Evolutionary conservation across 306 rosid genomes (phyloP).

Genomic region (Ceratonia siliqua): DNA sequence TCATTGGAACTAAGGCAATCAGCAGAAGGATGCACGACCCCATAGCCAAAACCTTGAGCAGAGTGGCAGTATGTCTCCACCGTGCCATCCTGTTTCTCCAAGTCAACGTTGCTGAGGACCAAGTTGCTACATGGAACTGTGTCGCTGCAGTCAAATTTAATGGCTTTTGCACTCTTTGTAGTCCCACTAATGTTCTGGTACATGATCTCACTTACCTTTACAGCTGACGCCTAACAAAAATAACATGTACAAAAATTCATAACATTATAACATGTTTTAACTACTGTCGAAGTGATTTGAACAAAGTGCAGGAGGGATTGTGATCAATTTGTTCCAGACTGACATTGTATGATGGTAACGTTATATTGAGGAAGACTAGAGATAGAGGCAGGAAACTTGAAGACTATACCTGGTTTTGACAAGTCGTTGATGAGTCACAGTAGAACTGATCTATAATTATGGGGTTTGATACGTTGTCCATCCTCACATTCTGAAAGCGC

Average conservation of each 20-base stretch:
- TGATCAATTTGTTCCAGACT: neutral
- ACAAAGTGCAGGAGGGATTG: neutral
- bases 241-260: neutral
- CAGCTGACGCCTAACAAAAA: slow-evolving; percentile 66
- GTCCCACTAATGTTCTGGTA: slow-evolving; percentile 81
- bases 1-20: slow-evolving; percentile 83
- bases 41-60: slow-evolving; percentile 85
- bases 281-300: neutral
- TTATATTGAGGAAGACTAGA: neutral
- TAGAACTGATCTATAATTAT: slow-evolving; percentile 95
- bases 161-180: slow-evolving; percentile 80
- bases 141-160: slow-evolving; percentile 90
- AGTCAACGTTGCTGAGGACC: slow-evolving; percentile 76
- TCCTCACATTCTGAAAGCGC: slow-evolving; percentile 80
- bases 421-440: slow-evolving; percentile 81
- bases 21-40: slow-evolving; percentile 86
- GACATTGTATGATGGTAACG: neutral
- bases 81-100: slow-evolving; percentile 77
- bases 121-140: slow-evolving; percentile 76
- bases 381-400: neutral
- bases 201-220: slow-evolving; percentile 73
- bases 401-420: slow-evolving; percentile 77
- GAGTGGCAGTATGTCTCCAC: slow-evolving; percentile 93
- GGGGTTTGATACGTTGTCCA: slow-evolving; percentile 84
- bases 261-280: neutral